Evolutionary conservation across 2,329 filamentous ascomycete genomes (phyloP).

Genomic region (Curvularia sp.): DNA sequence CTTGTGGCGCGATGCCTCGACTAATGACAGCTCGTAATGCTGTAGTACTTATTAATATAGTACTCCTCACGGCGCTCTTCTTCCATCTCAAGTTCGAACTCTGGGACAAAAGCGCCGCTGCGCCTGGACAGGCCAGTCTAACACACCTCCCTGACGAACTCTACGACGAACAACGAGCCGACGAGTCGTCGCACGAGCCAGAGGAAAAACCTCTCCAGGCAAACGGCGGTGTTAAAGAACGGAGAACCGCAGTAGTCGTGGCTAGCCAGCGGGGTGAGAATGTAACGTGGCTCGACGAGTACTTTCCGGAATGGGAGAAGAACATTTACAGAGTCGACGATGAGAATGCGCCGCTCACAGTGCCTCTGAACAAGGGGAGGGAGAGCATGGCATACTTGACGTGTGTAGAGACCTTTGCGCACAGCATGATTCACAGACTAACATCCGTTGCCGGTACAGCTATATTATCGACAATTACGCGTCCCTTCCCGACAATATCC

Average conservation of each 20-base stretch:
- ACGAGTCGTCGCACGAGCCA: conserved; percentile 12
- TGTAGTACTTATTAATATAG: conserved; percentile 31
- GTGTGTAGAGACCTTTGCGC: conserved; percentile 36
- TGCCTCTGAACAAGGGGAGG: conserved; percentile 58
- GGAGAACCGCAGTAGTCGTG: conserved; percentile 48
- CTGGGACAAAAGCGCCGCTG: conserved; percentile 27
- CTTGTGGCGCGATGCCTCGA: conserved; percentile 37
- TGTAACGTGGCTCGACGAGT: conserved; percentile 51
- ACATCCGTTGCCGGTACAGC: conserved; percentile 28
- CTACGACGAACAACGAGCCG: conserved; percentile 19
- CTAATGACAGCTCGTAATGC: conserved; percentile 39
- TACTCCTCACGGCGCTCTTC: conserved; percentile 37
- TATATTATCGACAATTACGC: conserved; percentile 54
- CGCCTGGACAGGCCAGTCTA: conserved; percentile 17
- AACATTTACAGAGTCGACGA: conserved; percentile 56
- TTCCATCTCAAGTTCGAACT: conserved; percentile 43
- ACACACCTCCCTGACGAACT: conserved; percentile 27
- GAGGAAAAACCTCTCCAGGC: conserved; percentile 23
- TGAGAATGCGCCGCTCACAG: conserved; percentile 46
- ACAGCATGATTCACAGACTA: conserved; percentile 6
- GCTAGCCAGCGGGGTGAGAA: conserved; percentile 50
- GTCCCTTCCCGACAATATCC: conserved; percentile 49
- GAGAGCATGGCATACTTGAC: conserved; percentile 61
- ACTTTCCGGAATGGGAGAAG: conserved; percentile 51
- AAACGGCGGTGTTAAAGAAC: conserved; percentile 21